Conservation (phyloP, 2,329 filamentous ascomycete species). For the Cladophialophora exuberans region DNA sequence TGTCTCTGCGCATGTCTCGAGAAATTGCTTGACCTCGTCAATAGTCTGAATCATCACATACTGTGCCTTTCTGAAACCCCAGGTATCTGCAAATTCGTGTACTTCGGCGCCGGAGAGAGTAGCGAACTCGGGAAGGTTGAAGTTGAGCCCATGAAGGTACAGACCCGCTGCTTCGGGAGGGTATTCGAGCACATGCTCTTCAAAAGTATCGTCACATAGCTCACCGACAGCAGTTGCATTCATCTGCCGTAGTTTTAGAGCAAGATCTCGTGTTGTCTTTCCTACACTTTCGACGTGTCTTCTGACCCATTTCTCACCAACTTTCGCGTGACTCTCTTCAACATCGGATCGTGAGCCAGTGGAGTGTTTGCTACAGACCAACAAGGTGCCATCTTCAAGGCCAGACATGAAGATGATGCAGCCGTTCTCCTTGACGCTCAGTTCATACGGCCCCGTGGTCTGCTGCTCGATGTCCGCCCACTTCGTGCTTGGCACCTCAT, state of each 20-base stretch:
- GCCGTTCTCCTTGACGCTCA: slow-evolving; percentile 98
- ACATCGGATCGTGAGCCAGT: slow-evolving; percentile 77
- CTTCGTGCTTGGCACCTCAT: slow-evolving; percentile 77
- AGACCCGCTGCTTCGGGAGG: slow-evolving; percentile 80
- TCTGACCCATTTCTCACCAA: slow-evolving; percentile 81
- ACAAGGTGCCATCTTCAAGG: slow-evolving; percentile 81
- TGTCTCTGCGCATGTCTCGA: slow-evolving; percentile 83
- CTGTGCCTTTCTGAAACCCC: slow-evolving; percentile 91
- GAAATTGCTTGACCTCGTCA: slow-evolving; percentile 72
- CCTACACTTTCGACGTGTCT: slow-evolving; percentile 76
- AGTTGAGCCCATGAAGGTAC: slow-evolving; percentile 94
- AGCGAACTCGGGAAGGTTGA: slow-evolving; percentile 88
- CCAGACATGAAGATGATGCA: slow-evolving; percentile 98
- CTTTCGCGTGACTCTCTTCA: slow-evolving; percentile 77
- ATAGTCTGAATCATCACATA: slow-evolving; percentile 78
- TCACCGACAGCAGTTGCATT: slow-evolving; percentile 96
- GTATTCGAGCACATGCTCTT: slow-evolving; percentile 95
- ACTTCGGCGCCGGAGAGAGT: slow-evolving; percentile 85
- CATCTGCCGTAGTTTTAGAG: slow-evolving; percentile 71
- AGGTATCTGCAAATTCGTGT: slow-evolving; percentile 83
- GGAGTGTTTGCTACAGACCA: slow-evolving; percentile 99
- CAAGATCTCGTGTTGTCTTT: slow-evolving; percentile 77
- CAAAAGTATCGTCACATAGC: slow-evolving; percentile 92
- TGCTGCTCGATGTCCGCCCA: slow-evolving; percentile 77
- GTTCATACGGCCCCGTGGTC: slow-evolving; percentile 86